Percentiles rank a stretch among this genome's conserved stretches.
phyloP scores from a whole-genome alignment of 2,329 filamentous ascomycete genomes.

The Nectriaceae sp. region DNA sequence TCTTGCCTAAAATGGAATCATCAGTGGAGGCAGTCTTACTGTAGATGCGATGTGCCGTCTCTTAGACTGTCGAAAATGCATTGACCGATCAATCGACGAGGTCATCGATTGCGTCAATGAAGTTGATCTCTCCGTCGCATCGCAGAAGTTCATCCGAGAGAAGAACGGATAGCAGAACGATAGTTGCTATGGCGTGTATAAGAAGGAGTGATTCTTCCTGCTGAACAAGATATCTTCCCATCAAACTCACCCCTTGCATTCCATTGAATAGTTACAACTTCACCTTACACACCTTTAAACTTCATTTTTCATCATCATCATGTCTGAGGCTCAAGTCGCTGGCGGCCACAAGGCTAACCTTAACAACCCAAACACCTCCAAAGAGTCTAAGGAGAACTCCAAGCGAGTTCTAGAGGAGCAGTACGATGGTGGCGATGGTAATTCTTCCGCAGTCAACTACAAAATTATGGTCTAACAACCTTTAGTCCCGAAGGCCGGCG shows the following conservation, averaged over 20 bases:
- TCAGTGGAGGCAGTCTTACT: background rate
- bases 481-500: slow-evolving; percentile 33
- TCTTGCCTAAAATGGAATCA: background rate
- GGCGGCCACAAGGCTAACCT: slow-evolving; percentile 62
- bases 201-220: slow-evolving; percentile 9
- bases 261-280: slow-evolving; percentile 1
- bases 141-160: no score
- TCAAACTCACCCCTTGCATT: slow-evolving; percentile 2
- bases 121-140: slow-evolving; percentile 1
- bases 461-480: background rate
- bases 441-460: background rate
- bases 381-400: slow-evolving; percentile 58
- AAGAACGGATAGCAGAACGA: no score
- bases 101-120: slow-evolving; percentile 25
- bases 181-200: slow-evolving; percentile 15
- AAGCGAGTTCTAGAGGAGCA: slow-evolving; percentile 53
- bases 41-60: background rate
- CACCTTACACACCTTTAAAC: background rate
- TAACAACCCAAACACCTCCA: slow-evolving; percentile 57
- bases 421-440: slow-evolving; percentile 43
- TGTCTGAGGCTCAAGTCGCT: slow-evolving; percentile 53
- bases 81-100: background rate
- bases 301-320: slow-evolving; percentile 29
- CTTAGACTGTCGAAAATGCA: no score
- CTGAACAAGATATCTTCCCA: background rate